Evolutionary conservation across 129 eudicot genomes (phyloP), one percentile per base, ranked within the genome.

Genomic region (Artemisia argyi): DNA sequence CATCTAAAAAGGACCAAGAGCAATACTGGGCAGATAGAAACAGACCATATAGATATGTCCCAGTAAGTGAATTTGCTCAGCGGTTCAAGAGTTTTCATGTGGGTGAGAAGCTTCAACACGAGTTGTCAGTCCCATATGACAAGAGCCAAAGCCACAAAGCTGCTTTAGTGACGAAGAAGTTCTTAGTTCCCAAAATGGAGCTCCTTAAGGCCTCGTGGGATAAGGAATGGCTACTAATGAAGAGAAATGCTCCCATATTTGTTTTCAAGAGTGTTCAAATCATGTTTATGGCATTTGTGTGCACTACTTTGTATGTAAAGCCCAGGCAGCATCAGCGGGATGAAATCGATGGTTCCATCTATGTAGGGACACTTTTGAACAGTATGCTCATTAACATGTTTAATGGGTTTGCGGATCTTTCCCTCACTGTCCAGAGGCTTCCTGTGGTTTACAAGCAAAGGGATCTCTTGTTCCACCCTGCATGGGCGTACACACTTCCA

Each of bases 391-490:
- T 78, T 56, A 94, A 90, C 79, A 85, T 87, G 83, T 94, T 90
- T 77, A 94, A 88, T 59, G 97, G 96, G 52, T 85, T 90, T 66
- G 80, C 97, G 20, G 98, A 94, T 73, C 87, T 90, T 30, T 61
- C 97, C 0, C 73, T 90, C 59, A 83, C 74, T 4, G 80, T 90
- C 22, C 80, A 81, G 71, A 88, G 98, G 24, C 93, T 94, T 80
- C 97, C 98, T 2, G 98, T 94, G n/a, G 82, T 94, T 69, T 90
- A 84, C 77, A 94, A 94, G 81, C 98, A 94, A n/a, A 76, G 98
- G 71, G 98, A 94, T 67, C 88, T 87, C 28, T 76, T 88, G 42
- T 94, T 94, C 67, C 89, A 86, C 69, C 98, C 98, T 6, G 58
- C 96, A 2, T 94, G 98, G 98, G 80, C 91, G 18, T 90, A 73